A percentile compares a stretch with the other conserved stretches of the same genome.
Evolutionary conservation across 371 early-diverging fungal genomes (phyloP).

Genomic region (Mortierella sp.): DNA sequence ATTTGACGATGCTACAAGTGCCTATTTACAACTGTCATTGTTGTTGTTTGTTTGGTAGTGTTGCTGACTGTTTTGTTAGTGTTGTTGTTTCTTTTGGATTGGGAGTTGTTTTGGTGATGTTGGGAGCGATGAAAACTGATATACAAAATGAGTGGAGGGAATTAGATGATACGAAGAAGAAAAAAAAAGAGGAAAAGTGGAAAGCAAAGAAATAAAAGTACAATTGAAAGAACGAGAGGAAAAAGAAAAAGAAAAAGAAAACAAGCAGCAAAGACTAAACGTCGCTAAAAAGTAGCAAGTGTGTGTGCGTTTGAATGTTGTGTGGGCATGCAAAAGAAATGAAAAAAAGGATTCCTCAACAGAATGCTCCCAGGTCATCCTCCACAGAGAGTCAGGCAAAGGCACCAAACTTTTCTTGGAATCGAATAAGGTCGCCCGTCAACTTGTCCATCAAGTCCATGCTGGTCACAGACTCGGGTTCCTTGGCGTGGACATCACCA

Average conservation of each 20-base stretch:
- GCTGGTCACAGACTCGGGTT: conserved; percentile 31
- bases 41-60: too few species aligned
- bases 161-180: not conserved
- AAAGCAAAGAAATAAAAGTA: not conserved
- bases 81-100: not conserved
- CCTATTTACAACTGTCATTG: too few species aligned
- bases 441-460: conserved; percentile 66
- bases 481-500: not conserved
- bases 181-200: not conserved
- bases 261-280: not conserved
- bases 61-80: too few species aligned
- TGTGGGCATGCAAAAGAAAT: not conserved
- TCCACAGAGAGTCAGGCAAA: not conserved
- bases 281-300: not conserved
- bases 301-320: not conserved
- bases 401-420: conserved; percentile 59
- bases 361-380: not conserved
- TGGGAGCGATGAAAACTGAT: not conserved
- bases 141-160: too few species aligned
- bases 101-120: not conserved
- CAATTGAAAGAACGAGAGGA: not conserved
- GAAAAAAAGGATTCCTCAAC: not conserved
- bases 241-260: not conserved
- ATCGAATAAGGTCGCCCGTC: conserved; percentile 62
- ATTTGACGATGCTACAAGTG: too few species aligned